These are phyloP conservation scores for Starmera caribaea DNA, from an alignment of 805 yeast genomes.

Conservation along the genomic window DNA sequence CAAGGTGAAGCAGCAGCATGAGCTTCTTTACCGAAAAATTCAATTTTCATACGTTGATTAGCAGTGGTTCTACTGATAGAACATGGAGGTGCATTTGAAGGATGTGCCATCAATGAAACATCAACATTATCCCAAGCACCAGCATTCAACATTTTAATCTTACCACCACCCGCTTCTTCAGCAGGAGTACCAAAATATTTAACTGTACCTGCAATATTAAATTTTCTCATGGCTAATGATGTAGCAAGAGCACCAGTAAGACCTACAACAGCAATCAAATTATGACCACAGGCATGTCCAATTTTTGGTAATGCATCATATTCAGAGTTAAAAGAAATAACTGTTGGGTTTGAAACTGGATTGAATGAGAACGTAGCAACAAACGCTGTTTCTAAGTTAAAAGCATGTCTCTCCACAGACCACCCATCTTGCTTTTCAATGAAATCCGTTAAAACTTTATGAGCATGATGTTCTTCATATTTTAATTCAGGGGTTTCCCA, in stretches of 20 bases:
- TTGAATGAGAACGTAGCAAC: background rate
- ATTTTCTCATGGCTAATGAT: background rate
- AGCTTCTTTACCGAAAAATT: background rate
- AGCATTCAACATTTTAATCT: background rate
- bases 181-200: background rate
- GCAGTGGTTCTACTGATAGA: background rate
- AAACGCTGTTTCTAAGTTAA: background rate
- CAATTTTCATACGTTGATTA: background rate
- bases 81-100: background rate
- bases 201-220: background rate
- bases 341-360: background rate
- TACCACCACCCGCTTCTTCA: background rate
- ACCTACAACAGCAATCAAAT: background rate
- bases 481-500: background rate
- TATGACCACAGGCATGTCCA: background rate
- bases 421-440: background rate
- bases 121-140: background rate
- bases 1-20: background rate
- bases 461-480: background rate
- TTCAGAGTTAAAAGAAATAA: background rate
- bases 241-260: background rate
- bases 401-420: background rate
- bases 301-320: background rate
- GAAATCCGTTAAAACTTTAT: background rate
- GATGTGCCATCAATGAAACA: background rate